These are phyloP conservation scores for Boletellus ananas DNA, from an alignment of 768 basidiomycete species.

Conservation along the genomic window DNA sequence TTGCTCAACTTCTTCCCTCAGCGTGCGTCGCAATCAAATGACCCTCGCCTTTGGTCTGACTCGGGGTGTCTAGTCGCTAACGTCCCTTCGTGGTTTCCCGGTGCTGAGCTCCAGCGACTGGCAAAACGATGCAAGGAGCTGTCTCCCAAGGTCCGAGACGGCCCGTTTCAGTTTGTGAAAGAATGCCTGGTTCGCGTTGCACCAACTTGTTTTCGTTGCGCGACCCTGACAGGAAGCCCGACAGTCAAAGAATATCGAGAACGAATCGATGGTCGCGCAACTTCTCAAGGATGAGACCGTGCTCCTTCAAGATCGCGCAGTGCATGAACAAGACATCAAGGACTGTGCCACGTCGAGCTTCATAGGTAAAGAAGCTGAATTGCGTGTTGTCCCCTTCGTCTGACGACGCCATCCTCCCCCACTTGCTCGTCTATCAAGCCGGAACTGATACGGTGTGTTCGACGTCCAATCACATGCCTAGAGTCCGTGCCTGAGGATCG, in stretches of 20 bases:
- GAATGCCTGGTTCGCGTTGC: slow-evolving; percentile 12
- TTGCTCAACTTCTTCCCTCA: slow-evolving; percentile 20
- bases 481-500: neutral
- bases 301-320: neutral
- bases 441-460: slow-evolving; percentile 15
- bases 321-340: slow-evolving; percentile 19
- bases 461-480: neutral
- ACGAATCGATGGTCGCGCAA: slow-evolving; percentile 22
- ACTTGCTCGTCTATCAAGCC: slow-evolving; percentile 1
- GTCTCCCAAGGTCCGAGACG: slow-evolving; percentile 12
- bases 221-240: neutral
- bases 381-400: neutral
- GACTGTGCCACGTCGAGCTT: slow-evolving; percentile 18
- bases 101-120: slow-evolving; percentile 9
- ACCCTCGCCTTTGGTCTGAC: neutral
- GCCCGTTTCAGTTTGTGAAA: slow-evolving; percentile 23
- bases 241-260: slow-evolving; percentile 21
- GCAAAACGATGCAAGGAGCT: slow-evolving; percentile 7
- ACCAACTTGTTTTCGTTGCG: neutral
- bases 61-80: slow-evolving; percentile 8
- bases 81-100: slow-evolving; percentile 21
- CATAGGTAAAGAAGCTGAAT: slow-evolving; percentile 12
- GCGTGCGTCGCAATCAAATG: slow-evolving; percentile 8
- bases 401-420: neutral
- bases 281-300: slow-evolving; percentile 5